Evolutionary conservation across 768 basidiomycete genomes (phyloP).

Genomic region (Tricholoma terreum): DNA sequence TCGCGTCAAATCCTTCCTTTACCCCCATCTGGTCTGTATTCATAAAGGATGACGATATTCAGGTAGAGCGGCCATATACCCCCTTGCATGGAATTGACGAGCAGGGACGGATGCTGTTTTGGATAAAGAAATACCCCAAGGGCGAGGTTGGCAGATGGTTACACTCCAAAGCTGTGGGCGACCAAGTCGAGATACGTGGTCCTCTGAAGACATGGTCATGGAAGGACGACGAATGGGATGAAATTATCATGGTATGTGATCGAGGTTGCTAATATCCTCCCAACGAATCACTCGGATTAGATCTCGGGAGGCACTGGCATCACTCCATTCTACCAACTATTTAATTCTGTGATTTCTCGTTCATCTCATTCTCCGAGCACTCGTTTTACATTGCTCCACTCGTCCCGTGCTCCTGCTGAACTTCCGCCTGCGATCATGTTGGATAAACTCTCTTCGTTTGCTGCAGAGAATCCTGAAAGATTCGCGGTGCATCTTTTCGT

Average conservation of each 20-base stretch:
- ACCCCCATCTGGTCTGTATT: conserved; percentile 70
- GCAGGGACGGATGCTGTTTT: conserved; percentile 66
- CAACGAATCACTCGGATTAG: conserved; percentile 33
- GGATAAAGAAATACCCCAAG: conserved; percentile 75
- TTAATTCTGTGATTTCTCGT: conserved; percentile 50
- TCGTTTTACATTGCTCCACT: conserved; percentile 72
- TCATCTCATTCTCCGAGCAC: conserved; percentile 32
- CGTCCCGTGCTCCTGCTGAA: conserved; percentile 57
- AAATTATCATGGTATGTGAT: conserved; percentile 66
- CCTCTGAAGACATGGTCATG: conserved; percentile 69
- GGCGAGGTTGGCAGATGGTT: conserved; percentile 87
- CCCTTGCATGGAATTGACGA: conserved; percentile 70
- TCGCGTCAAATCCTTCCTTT: conserved; percentile 18
- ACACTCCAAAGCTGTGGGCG: conserved; percentile 64
- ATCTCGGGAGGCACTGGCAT: conserved; percentile 88
- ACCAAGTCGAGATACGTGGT: conserved; percentile 72
- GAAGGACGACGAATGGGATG: conserved; percentile 61
- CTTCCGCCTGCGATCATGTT: conserved; percentile 68
- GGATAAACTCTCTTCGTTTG: conserved; percentile 46
- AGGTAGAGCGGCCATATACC: conserved; percentile 84
- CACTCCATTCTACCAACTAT: conserved; percentile 79
- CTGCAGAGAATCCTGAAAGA: conserved; percentile 49
- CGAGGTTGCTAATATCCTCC: not conserved
- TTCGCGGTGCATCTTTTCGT: conserved; percentile 64
- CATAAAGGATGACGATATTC: conserved; percentile 85